Percentiles rank a stretch among this genome's conserved stretches.
Conservation (phyloP, 1,284 basidiomycete species). For the Rhodotorula sp. region DNA sequence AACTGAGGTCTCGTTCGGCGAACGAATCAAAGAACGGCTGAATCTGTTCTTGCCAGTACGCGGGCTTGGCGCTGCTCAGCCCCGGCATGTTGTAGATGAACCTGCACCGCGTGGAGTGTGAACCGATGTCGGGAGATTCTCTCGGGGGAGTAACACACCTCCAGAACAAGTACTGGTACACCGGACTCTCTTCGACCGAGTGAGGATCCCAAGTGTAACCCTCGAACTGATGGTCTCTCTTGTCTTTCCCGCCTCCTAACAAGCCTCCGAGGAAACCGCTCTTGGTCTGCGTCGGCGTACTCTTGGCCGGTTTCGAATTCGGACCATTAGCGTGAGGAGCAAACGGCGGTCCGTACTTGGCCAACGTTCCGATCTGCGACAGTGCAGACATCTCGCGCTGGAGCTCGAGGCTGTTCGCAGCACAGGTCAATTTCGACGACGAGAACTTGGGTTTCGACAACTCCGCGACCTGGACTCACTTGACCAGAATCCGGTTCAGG, state of each 20-base stretch:
- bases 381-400: slow-evolving; percentile 31
- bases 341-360: slow-evolving; percentile 32
- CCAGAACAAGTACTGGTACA: slow-evolving; percentile 32
- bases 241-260: slow-evolving; percentile 11
- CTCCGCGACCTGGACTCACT: slow-evolving; percentile 14
- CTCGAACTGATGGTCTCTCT: slow-evolving; percentile 17
- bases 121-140: neutral
- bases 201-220: slow-evolving; percentile 25
- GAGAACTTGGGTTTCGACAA: neutral
- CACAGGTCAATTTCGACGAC: neutral
- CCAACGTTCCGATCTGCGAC: slow-evolving; percentile 30
- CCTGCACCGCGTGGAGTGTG: neutral
- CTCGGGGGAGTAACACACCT: slow-evolving; percentile 4
- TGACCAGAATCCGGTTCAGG: slow-evolving; percentile 32
- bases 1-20: slow-evolving; percentile 29
- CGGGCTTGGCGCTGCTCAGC: slow-evolving; percentile 20
- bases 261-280: slow-evolving; percentile 2
- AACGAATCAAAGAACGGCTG: slow-evolving; percentile 39
- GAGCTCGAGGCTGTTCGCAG: slow-evolving; percentile 29
- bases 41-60: slow-evolving; percentile 35
- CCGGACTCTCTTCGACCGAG: slow-evolving; percentile 15
- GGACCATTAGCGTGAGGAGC: slow-evolving; percentile 35
- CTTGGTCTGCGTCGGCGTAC: neutral
- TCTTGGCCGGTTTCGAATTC: slow-evolving; percentile 26
- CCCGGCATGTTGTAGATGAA: slow-evolving; percentile 35